Conservation (phyloP, 768 basidiomycete genomes). For the Nidula microcarpa region DNA sequence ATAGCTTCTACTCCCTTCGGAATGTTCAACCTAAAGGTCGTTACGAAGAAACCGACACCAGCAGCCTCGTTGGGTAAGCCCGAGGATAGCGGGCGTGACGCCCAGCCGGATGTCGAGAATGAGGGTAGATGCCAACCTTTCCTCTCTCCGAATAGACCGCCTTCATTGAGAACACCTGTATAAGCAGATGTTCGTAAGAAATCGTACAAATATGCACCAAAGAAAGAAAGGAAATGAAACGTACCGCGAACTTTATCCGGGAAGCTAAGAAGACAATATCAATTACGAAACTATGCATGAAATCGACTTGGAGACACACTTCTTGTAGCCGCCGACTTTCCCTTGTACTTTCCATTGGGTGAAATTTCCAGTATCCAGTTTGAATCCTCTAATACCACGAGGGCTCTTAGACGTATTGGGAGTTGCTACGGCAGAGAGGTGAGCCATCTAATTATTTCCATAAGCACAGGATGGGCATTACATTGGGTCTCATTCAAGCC, state of each 20-base stretch:
- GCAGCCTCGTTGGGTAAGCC: conserved; percentile 57
- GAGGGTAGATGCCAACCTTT: conserved; percentile 74
- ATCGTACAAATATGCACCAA: not conserved
- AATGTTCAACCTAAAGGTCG: conserved; percentile 64
- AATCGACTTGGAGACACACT: conserved; percentile 31
- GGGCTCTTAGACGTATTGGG: conserved; percentile 65
- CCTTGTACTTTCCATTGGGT: conserved; percentile 71
- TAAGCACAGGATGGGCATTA: not conserved
- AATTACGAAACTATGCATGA: not conserved
- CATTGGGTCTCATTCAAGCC: not conserved
- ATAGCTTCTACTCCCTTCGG: conserved; percentile 60
- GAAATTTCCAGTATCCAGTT: conserved; percentile 60
- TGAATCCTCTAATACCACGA: conserved; percentile 75
- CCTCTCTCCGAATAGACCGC: conserved; percentile 69
- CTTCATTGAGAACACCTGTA: conserved; percentile 63
- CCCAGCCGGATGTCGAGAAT: conserved; percentile 64
- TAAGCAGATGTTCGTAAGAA: not conserved
- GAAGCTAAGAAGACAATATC: conserved; percentile 42
- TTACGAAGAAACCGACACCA: conserved; percentile 81
- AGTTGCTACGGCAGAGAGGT: conserved; percentile 18
- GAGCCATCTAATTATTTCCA: not conserved
- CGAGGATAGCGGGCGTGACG: conserved; percentile 44
- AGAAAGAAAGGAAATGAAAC: not conserved
- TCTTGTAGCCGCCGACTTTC: conserved; percentile 67
- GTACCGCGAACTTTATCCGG: conserved; percentile 61